Conservation (phyloP, 306 rosid species). For the Corylus avellana region DNA sequence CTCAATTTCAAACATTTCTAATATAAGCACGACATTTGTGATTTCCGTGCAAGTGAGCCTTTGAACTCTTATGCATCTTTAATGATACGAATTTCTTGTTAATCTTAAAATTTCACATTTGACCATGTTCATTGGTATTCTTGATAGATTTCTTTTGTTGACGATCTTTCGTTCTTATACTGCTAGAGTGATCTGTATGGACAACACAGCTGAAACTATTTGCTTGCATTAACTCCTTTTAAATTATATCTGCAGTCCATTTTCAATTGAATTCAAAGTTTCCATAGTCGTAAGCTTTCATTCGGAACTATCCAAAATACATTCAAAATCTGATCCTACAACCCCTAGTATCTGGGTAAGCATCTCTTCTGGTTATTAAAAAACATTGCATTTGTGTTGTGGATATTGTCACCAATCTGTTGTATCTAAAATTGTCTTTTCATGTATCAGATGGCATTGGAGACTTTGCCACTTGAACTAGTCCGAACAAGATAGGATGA, state of each 20-base stretch:
- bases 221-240: constrained; percentile 6
- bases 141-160: background rate
- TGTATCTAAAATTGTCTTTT: constrained; percentile 10
- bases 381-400: background rate
- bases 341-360: constrained; percentile 89
- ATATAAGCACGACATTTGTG: background rate
- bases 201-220: background rate
- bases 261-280: constrained; percentile 85
- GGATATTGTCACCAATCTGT: constrained; percentile 10
- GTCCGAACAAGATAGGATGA: constrained; percentile 52
- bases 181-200: constrained; percentile 1
- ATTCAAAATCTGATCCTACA: constrained; percentile 69
- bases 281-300: constrained; percentile 68
- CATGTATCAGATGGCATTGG: constrained; percentile 73
- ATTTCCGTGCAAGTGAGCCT: background rate
- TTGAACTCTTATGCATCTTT: background rate
- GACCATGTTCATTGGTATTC: background rate
- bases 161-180: background rate
- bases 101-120: background rate
- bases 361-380: constrained; percentile 11
- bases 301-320: constrained; percentile 72
- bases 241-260: constrained; percentile 63
- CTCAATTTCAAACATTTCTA: background rate
- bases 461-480: constrained; percentile 82
- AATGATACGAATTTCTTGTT: background rate